These are phyloP conservation scores for Ophiocordyceps camponoti-rufipedis DNA, from an alignment of 2,329 filamentous ascomycete genomes.

Conservation along the genomic window DNA sequence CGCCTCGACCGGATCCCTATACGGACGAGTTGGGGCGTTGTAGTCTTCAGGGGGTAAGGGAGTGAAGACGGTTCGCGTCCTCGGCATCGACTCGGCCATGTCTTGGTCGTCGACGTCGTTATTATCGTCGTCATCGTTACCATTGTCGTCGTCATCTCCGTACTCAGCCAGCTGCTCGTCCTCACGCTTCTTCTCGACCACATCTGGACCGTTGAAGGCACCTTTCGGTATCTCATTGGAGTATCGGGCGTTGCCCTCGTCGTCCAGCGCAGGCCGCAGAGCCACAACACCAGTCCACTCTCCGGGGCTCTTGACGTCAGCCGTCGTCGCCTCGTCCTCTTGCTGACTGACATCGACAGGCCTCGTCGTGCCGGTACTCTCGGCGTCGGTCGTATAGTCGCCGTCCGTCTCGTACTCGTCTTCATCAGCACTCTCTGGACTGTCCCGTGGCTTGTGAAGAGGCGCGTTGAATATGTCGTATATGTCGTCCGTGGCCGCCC, in stretches of 20 bases:
- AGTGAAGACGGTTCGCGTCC: conserved; percentile 48
- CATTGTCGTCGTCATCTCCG: too few relatives aligned
- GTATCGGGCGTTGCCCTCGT: conserved; percentile 12
- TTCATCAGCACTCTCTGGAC: conserved; percentile 33
- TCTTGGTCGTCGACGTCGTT: too few relatives aligned
- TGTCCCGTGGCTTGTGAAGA: conserved; percentile 9
- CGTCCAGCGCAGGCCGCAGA: conserved; percentile 46
- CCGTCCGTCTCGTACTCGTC: conserved; percentile 55
- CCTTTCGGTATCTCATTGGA: conserved; percentile 17
- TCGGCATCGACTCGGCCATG: too few relatives aligned
- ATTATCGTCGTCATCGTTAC: too few relatives aligned
- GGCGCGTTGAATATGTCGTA: conserved; percentile 95
- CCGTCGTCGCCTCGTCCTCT: conserved; percentile 7
- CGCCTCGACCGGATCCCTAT: conserved; percentile 59
- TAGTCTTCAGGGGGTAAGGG: conserved; percentile 77
- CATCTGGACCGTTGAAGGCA: conserved; percentile 13
- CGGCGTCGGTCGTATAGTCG: conserved; percentile 69
- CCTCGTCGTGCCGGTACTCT: conserved; percentile 65
- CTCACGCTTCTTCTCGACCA: conserved; percentile 1
- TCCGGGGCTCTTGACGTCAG: conserved; percentile 44
- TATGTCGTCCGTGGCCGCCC: conserved; percentile 89
- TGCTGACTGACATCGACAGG: conserved; percentile 34
- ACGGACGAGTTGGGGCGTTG: conserved; percentile 59
- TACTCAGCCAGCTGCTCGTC: background rate
- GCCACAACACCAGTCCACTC: conserved; percentile 83